A percentile compares a stretch with the other conserved stretches of the same genome.
Conservation (phyloP, 805 yeast species). For the Maudiozyma serrabonitensis region DNA sequence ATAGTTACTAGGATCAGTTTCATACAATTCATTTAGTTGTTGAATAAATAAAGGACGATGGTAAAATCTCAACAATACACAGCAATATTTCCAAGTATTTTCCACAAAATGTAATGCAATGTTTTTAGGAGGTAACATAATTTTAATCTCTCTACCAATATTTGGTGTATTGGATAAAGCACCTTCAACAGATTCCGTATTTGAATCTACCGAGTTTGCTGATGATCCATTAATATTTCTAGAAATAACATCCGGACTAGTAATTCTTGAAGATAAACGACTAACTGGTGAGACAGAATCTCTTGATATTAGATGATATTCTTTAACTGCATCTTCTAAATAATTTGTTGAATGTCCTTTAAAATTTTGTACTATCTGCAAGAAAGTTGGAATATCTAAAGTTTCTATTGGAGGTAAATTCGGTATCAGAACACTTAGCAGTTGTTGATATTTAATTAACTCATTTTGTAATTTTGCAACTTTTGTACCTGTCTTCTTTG, state of each 20-base stretch:
- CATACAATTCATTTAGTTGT: slow-evolving; percentile 67
- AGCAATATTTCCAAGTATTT: slow-evolving; percentile 79
- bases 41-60: slow-evolving; percentile 75
- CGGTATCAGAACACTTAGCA: slow-evolving; percentile 21
- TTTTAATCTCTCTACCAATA: slow-evolving; percentile 43
- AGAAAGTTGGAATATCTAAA: slow-evolving; percentile 21
- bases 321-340: slow-evolving; percentile 18
- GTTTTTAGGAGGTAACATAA: slow-evolving; percentile 68
- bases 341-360: slow-evolving; percentile 6
- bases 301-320: slow-evolving; percentile 14
- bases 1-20: slow-evolving; percentile 66
- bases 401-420: slow-evolving; percentile 19
- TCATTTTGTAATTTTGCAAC: slow-evolving; percentile 11
- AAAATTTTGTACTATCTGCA: slow-evolving; percentile 17
- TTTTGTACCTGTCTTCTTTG: slow-evolving; percentile 4
- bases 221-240: slow-evolving; percentile 3
- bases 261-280: slow-evolving; percentile 7
- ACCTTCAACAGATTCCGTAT: slow-evolving; percentile 1
- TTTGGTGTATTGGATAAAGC: neutral
- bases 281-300: slow-evolving; percentile 2
- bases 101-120: slow-evolving; percentile 64
- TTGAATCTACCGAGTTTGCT: slow-evolving; percentile 3
- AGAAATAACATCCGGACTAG: slow-evolving; percentile 10
- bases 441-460: slow-evolving; percentile 14
- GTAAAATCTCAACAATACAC: slow-evolving; percentile 74